phyloP scores from a whole-genome alignment of 2,329 filamentous ascomycete genomes.

The Sordariomycetes sp. region DNA sequence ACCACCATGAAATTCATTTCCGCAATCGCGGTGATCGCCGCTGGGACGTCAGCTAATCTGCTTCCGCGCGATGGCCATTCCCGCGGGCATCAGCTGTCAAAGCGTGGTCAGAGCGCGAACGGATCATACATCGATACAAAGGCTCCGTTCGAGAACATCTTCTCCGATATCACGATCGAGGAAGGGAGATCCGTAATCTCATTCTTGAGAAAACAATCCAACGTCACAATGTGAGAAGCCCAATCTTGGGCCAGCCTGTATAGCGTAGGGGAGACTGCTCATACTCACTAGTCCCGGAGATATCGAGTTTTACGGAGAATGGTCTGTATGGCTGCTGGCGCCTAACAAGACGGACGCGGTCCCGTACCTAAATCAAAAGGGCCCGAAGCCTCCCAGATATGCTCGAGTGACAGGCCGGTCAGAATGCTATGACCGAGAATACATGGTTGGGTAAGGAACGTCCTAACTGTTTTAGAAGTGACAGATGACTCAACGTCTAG shows the following conservation, averaged over 20 bases:
- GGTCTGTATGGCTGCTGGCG: conserved; percentile 3
- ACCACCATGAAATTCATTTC: too few species aligned
- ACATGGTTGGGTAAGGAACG: conserved; percentile 5
- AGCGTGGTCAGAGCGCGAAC: too few species aligned
- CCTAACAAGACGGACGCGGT: conserved; percentile 6
- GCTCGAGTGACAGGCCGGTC: conserved; percentile 1
- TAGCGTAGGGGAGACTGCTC: neutral
- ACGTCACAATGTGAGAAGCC: conserved; percentile 2
- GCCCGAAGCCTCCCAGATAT: conserved; percentile 2
- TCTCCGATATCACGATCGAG: neutral
- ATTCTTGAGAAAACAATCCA: conserved; percentile 1
- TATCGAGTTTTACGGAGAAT: neutral
- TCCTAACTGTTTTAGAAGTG: neutral
- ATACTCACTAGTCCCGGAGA: conserved; percentile 1
- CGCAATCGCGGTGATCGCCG: too few species aligned
- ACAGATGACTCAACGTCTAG: conserved; percentile 1
- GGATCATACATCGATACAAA: conserved; percentile 2
- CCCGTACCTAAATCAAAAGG: conserved; percentile 3
- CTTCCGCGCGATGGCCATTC: too few species aligned
- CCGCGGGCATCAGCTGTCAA: too few species aligned
- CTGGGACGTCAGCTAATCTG: too few species aligned
- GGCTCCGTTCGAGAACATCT: conserved; percentile 1
- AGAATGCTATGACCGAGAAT: conserved; percentile 3
- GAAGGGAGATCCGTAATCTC: neutral
- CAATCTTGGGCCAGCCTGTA: neutral